Evolutionary conservation across 371 early-diverging fungal species (phyloP).

Genomic region (Zychaea mexicana): DNA sequence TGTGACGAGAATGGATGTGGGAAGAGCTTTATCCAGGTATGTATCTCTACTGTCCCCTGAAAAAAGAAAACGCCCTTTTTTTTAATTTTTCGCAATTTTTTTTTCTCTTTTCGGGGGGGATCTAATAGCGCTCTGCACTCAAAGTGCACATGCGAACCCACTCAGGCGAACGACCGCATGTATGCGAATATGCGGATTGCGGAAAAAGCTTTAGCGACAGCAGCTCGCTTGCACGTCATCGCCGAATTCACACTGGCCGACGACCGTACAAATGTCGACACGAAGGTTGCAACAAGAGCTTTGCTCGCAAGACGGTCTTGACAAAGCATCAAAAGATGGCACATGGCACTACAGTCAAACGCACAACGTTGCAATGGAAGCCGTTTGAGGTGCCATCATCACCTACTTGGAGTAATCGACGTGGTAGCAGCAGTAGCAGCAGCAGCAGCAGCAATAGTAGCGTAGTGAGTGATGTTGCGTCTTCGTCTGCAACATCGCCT

Average conservation of each 20-base stretch:
- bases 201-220: constrained; percentile 67
- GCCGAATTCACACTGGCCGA: constrained; percentile 74
- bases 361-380: constrained; percentile 49
- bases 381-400: constrained; percentile 26
- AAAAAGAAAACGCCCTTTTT: background rate
- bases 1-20: constrained; percentile 69
- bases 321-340: constrained; percentile 62
- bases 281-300: constrained; percentile 65
- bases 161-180: constrained; percentile 80
- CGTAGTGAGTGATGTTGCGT: background rate
- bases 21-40: constrained; percentile 69
- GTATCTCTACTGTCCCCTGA: background rate
- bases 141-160: constrained; percentile 80
- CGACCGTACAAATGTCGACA: constrained; percentile 70
- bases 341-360: constrained; percentile 32
- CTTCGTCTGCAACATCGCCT: constrained; percentile 6
- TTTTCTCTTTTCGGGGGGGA: background rate
- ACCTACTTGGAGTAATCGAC: background rate
- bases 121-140: constrained; percentile 74
- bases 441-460: background rate
- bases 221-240: constrained; percentile 54
- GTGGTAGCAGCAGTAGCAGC: background rate
- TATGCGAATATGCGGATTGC: constrained; percentile 66
- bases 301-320: constrained; percentile 70
- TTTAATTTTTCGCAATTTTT: background rate